Evolutionary conservation across 371 early-diverging fungal species (phyloP).

Genomic region (Mortierella sp.): DNA sequence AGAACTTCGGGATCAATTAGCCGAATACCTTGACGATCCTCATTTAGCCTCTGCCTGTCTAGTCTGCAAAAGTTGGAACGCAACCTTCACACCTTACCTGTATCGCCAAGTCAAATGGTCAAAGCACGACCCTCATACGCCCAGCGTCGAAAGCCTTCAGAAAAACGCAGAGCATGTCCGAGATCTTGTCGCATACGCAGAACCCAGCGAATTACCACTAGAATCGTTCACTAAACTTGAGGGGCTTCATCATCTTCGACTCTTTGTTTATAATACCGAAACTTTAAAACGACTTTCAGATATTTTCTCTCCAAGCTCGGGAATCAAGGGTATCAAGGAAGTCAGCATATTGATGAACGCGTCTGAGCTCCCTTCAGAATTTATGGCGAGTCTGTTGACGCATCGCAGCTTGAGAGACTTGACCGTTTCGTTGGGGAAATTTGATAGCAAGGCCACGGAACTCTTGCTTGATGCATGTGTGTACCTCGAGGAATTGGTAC

Average conservation of each 20-base stretch:
- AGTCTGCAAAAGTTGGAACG: constrained; percentile 18
- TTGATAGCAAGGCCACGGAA: not conserved
- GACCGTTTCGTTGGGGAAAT: not conserved
- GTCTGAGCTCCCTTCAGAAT: not conserved
- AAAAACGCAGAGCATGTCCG: not conserved
- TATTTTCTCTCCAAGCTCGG: not conserved
- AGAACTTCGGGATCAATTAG: constrained; percentile 16
- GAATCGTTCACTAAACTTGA: not conserved
- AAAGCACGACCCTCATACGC: not conserved
- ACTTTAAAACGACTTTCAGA: not conserved
- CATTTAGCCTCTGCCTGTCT: not conserved
- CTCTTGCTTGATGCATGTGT: not conserved
- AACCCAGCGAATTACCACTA: not conserved
- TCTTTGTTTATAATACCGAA: not conserved
- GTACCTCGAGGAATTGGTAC: not conserved
- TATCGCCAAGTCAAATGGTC: constrained; percentile 5
- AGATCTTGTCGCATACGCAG: not conserved
- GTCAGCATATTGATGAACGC: not conserved
- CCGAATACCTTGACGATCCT: not conserved
- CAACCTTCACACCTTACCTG: constrained; percentile 7
- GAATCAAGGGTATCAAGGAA: not conserved
- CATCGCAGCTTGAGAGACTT: not conserved
- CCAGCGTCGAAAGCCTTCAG: not conserved
- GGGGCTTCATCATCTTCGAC: not conserved
- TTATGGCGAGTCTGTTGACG: not conserved